Evolutionary conservation across 2,329 filamentous ascomycete genomes (phyloP), one percentile per base, ranked within the genome.

Genomic region (Phialocephala subalpina): DNA sequence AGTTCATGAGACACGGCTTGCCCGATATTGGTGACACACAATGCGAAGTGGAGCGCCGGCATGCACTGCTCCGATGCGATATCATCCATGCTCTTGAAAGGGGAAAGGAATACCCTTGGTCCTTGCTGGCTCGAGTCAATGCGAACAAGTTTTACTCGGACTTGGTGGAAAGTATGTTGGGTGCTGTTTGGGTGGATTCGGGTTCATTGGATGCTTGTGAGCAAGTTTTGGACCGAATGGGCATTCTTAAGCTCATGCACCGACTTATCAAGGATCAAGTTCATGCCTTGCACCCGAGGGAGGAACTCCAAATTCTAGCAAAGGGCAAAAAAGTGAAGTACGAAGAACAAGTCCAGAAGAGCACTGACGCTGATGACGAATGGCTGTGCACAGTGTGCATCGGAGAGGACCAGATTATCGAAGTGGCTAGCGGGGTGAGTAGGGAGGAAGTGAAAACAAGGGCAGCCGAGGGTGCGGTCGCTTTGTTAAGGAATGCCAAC

Each of bases 71-170:
- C 35, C 60, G 60, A n/a, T 36, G 40, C 40, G 60, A 62, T 56
- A 62, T 57, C 33, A 20, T 47, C 20, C 40, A 9, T 14, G 60
- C 36, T 18, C 38, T 62, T 27, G 60, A 77, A 1, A 49, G 77
- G 0, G 85, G 84, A 0, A 66, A 68, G 4, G 29, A 33, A 33
- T 33, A 33, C 29, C 29, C 29, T 33, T 33, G 29, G 29, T 33
- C 29, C 29, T 33, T 33, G 29, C 29, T 33, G 9, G 29, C 29
- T 9, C 29, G 29, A 33, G 29, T 33, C 29, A 33, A 84, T 11
- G 83, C 88, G 0, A 87, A 87, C 20, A 97, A 97, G 75, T 91
- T 92, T 77, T 90, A 91, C 77, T 94, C 91, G 0, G 93, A 97
- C 75, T 79, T 97, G 8, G 82, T 97, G 16, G 94, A 97, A 79